Percentiles rank a stretch among this genome's conserved stretches.
Evolutionary conservation across 768 basidiomycete genomes (phyloP).

Genomic region (Boletus rubescentipes): DNA sequence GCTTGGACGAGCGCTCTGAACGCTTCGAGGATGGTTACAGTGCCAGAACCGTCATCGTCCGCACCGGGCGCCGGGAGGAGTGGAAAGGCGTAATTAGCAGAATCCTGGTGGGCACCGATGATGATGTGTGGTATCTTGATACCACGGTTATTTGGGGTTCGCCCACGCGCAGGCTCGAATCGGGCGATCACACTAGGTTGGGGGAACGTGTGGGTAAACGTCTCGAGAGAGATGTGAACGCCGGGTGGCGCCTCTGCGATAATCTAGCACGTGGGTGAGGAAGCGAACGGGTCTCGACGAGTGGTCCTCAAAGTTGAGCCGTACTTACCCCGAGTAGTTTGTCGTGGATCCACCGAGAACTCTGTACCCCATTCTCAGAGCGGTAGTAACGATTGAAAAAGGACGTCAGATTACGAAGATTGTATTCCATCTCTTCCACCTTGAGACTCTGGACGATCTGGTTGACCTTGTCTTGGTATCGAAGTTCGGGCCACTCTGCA

Average conservation of each 20-base stretch:
- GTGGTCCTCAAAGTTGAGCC: too few species aligned
- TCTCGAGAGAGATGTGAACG: conserved; percentile 19
- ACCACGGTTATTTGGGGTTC: conserved; percentile 1
- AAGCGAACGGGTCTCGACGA: background rate
- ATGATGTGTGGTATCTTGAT: conserved; percentile 33
- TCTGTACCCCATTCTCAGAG: conserved; percentile 35
- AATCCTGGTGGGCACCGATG: conserved; percentile 45
- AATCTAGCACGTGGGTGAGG: conserved; percentile 5
- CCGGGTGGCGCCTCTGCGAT: conserved; percentile 8
- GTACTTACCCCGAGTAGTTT: conserved; percentile 4
- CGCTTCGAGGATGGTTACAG: conserved; percentile 74
- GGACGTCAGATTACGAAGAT: background rate
- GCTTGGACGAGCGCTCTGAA: conserved; percentile 69
- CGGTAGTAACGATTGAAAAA: background rate
- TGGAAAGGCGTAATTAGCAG: conserved; percentile 40
- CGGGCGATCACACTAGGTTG: conserved; percentile 23
- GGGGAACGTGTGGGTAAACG: conserved; percentile 22
- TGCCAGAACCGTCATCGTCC: conserved; percentile 59
- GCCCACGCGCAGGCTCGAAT: conserved; percentile 16
- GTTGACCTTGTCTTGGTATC: background rate
- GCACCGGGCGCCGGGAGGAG: conserved; percentile 47
- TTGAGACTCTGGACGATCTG: background rate
- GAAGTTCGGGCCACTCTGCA: background rate
- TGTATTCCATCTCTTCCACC: background rate
- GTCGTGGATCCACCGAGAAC: conserved; percentile 40